Percentiles rank a stretch among this genome's conserved stretches.
These are phyloP conservation scores for Boechera retrofracta DNA, from an alignment of 345 rosid species.

Conservation along the genomic window DNA sequence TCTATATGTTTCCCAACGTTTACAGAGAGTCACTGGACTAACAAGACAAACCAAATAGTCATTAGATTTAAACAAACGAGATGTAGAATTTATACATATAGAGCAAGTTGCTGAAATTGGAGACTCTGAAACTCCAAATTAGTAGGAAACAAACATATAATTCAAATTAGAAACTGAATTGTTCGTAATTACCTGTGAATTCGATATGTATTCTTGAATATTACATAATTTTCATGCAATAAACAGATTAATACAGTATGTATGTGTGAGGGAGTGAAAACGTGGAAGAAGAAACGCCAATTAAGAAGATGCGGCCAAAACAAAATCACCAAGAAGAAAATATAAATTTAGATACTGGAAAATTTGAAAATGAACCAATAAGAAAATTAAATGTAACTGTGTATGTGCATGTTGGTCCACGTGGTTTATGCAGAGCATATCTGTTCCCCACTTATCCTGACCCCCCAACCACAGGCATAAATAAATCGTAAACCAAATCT, in stretches of 20 bases:
- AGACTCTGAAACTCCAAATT: background rate
- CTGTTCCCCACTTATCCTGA: constrained; percentile 47
- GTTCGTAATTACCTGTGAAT: background rate
- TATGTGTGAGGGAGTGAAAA: constrained; percentile 13
- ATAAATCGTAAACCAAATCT: constrained; percentile 38
- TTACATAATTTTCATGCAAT: background rate
- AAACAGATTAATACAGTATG: background rate
- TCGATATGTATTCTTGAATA: constrained; percentile 4
- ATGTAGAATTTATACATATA: too few species aligned
- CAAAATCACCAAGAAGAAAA: background rate
- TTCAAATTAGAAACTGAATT: background rate
- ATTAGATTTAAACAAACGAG: too few species aligned
- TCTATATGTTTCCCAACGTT: too few species aligned
- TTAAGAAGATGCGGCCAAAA: background rate
- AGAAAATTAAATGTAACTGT: constrained; percentile 37
- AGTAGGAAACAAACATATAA: background rate
- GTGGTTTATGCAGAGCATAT: constrained; percentile 48
- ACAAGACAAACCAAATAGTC: too few species aligned
- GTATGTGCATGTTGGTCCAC: constrained; percentile 46
- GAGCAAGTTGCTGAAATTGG: too few species aligned
- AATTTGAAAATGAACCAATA: constrained; percentile 12
- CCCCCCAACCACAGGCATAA: constrained; percentile 37
- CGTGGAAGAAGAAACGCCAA: constrained; percentile 37
- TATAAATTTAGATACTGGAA: background rate
- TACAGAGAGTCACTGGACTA: too few species aligned